These are phyloP conservation scores for Fusarium clavum DNA, from an alignment of 2,329 filamentous ascomycete genomes.

Conservation along the genomic window DNA sequence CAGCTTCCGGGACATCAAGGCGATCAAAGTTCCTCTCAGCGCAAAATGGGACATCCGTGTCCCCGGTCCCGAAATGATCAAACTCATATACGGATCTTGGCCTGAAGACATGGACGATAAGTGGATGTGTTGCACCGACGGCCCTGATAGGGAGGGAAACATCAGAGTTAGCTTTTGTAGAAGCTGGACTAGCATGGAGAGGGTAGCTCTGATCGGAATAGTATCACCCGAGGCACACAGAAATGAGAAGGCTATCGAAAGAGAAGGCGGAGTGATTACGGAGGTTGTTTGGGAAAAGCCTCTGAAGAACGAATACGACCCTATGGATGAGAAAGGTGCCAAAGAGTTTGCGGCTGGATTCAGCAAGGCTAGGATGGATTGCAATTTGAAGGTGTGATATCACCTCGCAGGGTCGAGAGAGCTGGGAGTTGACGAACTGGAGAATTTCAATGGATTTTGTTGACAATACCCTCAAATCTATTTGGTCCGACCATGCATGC, in stretches of 20 bases:
- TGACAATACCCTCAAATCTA: background rate
- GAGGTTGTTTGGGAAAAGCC: slow-evolving; percentile 19
- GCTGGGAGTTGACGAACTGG: background rate
- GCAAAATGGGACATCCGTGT: slow-evolving; percentile 18
- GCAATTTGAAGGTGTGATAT: background rate
- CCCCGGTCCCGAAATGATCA: slow-evolving; percentile 22
- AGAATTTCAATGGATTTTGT: background rate
- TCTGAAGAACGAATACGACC: background rate
- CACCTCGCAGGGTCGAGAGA: too few relatives aligned
- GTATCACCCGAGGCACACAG: background rate
- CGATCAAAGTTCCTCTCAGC: background rate
- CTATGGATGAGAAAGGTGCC: background rate
- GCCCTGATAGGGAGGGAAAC: slow-evolving; percentile 14
- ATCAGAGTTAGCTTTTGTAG: slow-evolving; percentile 19
- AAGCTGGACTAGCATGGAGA: slow-evolving; percentile 24
- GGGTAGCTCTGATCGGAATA: slow-evolving; percentile 8
- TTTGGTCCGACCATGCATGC: too few relatives aligned
- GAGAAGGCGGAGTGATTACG: slow-evolving; percentile 25
- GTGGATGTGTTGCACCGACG: slow-evolving; percentile 14
- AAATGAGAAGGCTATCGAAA: background rate
- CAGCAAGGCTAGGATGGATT: slow-evolving; percentile 1
- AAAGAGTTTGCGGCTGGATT: slow-evolving; percentile 11
- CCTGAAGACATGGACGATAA: slow-evolving; percentile 29
- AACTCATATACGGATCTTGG: slow-evolving; percentile 21
- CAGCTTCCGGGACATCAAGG: slow-evolving; percentile 1